Percentiles rank a stretch among this genome's conserved stretches.
These are phyloP conservation scores for Pseudotsuga menziesii DNA, from an alignment of 75 land plant species.

Conservation along the genomic window DNA sequence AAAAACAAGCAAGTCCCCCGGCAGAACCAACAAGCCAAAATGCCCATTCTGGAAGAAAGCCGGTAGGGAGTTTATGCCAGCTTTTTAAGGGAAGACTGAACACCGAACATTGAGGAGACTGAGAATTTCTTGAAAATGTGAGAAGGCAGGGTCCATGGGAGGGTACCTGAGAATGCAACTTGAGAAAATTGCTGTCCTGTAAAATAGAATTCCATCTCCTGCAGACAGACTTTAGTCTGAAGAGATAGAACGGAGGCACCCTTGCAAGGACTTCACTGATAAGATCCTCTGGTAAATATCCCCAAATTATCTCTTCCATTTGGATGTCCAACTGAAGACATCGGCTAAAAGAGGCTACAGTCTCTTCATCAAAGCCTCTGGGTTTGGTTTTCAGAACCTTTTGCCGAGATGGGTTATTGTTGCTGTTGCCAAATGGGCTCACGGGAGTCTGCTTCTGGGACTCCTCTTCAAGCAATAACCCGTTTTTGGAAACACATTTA, in stretches of 20 bases:
- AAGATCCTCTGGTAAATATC: conserved; percentile 61
- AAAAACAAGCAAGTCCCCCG: conserved; percentile 68
- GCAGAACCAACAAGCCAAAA: conserved; percentile 73
- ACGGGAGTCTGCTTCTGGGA: background rate
- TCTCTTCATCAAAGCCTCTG: conserved; percentile 25
- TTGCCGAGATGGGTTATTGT: background rate
- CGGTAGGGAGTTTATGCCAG: conserved; percentile 60
- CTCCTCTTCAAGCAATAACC: conserved; percentile 5
- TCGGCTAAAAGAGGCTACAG: conserved; percentile 7
- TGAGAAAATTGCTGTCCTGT: conserved; percentile 50
- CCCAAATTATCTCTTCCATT: conserved; percentile 68
- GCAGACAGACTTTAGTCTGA: conserved; percentile 63
- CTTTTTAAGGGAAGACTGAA: conserved; percentile 58
- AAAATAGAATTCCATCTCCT: conserved; percentile 62
- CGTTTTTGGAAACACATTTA: background rate
- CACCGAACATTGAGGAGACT: conserved; percentile 44
- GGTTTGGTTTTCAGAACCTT: conserved; percentile 9
- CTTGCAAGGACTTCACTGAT: conserved; percentile 53
- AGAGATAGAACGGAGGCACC: conserved; percentile 55
- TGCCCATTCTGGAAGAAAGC: conserved; percentile 63
- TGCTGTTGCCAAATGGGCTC: background rate
- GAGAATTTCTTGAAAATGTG: conserved; percentile 49
- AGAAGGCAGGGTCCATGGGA: conserved; percentile 78
- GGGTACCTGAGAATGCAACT: conserved; percentile 50
- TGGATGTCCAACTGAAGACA: conserved; percentile 33